Percentiles rank a stretch among this genome's conserved stretches.
Evolutionary conservation across 106 monocot species (phyloP).

Genomic region (Vanilla planifolia): DNA sequence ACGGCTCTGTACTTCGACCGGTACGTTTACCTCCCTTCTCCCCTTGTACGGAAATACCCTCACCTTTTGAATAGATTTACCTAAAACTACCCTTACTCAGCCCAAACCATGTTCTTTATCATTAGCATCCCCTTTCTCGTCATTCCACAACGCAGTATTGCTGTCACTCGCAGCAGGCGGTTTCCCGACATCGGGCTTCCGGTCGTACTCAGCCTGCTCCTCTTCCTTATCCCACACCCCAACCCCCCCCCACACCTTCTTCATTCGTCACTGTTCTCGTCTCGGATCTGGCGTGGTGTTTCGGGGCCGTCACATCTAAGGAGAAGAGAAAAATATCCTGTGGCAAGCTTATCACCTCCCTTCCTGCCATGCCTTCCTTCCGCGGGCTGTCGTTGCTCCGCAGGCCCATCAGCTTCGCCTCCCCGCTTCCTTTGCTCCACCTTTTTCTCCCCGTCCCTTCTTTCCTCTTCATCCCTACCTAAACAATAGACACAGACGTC

Average conservation of each 20-base stretch:
- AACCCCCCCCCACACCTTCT: neutral
- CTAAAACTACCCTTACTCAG: too few species aligned
- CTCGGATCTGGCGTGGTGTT: neutral
- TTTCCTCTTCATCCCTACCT: slow-evolving; percentile 84
- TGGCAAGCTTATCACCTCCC: neutral
- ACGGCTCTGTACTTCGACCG: too few species aligned
- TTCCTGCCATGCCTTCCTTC: slow-evolving; percentile 12
- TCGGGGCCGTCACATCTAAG: too few species aligned
- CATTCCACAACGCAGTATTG: too few species aligned
- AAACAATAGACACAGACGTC: too few species aligned
- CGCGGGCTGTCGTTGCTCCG: neutral
- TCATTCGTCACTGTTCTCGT: neutral
- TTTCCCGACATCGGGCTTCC: neutral
- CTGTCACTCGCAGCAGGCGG: too few species aligned
- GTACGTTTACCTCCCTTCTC: too few species aligned
- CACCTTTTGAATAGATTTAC: too few species aligned
- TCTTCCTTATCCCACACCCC: neutral
- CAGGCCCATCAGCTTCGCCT: too few species aligned
- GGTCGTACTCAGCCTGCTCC: neutral
- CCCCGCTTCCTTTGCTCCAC: slow-evolving; percentile 6
- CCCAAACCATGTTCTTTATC: too few species aligned
- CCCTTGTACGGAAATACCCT: too few species aligned
- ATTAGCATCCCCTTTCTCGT: too few species aligned
- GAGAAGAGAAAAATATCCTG: neutral
- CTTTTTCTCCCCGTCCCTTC: slow-evolving; percentile 19